A percentile compares a stretch with the other conserved stretches of the same genome.
Conservation (phyloP, 805 yeast species). For the Saturnispora besseyi region DNA sequence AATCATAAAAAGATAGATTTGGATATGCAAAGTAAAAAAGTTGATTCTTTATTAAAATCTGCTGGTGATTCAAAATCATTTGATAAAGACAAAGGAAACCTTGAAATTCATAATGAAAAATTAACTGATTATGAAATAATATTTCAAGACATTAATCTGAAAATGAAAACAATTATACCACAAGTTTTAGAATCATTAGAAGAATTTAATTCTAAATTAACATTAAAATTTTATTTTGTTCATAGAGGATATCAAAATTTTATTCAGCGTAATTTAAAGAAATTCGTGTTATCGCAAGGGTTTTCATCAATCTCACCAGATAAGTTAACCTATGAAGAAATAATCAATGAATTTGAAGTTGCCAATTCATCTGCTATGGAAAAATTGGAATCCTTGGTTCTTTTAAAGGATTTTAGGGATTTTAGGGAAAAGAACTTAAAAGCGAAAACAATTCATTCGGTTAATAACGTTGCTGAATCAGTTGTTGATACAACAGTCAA, state of each 20-base stretch:
- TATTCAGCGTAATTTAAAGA: constrained; percentile 25
- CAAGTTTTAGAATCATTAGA: constrained; percentile 37
- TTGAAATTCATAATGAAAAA: constrained; percentile 27
- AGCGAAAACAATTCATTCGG: constrained; percentile 22
- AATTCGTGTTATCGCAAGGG: constrained; percentile 17
- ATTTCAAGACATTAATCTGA: constrained; percentile 32
- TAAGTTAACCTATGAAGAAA: constrained; percentile 23
- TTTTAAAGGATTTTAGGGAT: constrained; percentile 30
- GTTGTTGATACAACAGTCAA: constrained; percentile 24
- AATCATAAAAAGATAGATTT: constrained; percentile 35
- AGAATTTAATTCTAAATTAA: constrained; percentile 38
- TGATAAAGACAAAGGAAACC: constrained; percentile 32
- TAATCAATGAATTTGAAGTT: constrained; percentile 33
- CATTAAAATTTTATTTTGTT: constrained; percentile 31
- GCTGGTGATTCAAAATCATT: constrained; percentile 12
- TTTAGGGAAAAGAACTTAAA: constrained; percentile 30
- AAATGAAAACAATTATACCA: constrained; percentile 36
- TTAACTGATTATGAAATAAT: constrained; percentile 25
- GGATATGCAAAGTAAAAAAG: constrained; percentile 30
- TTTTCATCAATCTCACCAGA: constrained; percentile 4
- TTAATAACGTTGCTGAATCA: constrained; percentile 20
- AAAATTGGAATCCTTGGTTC: constrained; percentile 32
- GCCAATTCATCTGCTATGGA: constrained; percentile 29
- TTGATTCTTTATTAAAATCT: constrained; percentile 30
- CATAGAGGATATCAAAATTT: constrained; percentile 30